Percentiles rank a stretch among this genome's conserved stretches.
These are phyloP conservation scores for Protomyces lactucae-debilis DNA, from an alignment of 1,139 yeast species.

Conservation along the genomic window DNA sequence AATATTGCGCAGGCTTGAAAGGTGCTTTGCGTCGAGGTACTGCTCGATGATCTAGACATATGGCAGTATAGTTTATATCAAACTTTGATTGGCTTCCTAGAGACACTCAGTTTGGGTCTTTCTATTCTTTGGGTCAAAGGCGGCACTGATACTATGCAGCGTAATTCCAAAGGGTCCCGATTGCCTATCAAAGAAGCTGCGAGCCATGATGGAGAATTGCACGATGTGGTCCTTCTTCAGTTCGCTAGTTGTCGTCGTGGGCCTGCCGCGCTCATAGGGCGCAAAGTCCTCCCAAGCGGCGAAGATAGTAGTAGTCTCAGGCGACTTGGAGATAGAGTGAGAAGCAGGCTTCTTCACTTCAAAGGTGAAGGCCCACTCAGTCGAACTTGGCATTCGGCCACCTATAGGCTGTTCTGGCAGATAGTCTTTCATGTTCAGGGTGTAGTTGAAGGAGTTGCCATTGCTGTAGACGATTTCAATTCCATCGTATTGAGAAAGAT, in stretches of 20 bases:
- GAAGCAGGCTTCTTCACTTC: neutral
- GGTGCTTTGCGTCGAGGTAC: no score
- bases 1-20: no score
- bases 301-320: neutral
- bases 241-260: slow-evolving; percentile 12
- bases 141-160: slow-evolving; percentile 3
- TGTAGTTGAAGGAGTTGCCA: slow-evolving; percentile 15
- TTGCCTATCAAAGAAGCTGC: slow-evolving; percentile 26
- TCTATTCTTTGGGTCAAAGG: neutral
- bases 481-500: slow-evolving; percentile 15
- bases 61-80: no score
- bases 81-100: no score
- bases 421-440: slow-evolving; percentile 19
- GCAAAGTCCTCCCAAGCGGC: slow-evolving; percentile 17
- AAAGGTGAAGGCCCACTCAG: slow-evolving; percentile 14
- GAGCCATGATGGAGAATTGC: slow-evolving; percentile 26
- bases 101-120: no score
- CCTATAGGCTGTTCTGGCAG: slow-evolving; percentile 3
- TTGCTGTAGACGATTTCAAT: slow-evolving; percentile 15
- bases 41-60: no score
- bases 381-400: slow-evolving; percentile 11
- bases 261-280: slow-evolving; percentile 27
- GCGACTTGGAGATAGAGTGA: no score
- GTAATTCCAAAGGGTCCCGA: slow-evolving; percentile 20
- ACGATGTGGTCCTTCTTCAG: slow-evolving; percentile 14